Conservation (phyloP, 164 flowering plant species). For the Hamamelis virginiana region DNA sequence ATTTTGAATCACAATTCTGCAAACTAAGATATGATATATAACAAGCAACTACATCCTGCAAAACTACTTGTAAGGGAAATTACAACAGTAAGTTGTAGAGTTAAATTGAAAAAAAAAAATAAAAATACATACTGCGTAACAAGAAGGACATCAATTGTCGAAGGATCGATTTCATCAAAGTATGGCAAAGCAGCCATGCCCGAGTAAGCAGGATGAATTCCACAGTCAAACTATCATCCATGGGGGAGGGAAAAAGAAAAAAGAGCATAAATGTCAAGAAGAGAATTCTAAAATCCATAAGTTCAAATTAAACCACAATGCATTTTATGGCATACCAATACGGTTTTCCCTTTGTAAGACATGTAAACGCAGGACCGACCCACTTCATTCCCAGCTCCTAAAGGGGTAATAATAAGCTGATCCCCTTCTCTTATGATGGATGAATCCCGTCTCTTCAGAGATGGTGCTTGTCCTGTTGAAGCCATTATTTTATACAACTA, state of each 20-base stretch:
- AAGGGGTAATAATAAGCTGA: constrained; percentile 76
- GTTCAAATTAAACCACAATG: not conserved
- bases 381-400: constrained; percentile 98
- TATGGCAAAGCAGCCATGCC: constrained; percentile 98
- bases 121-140: constrained; percentile 78
- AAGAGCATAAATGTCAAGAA: not conserved
- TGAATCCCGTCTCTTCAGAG: constrained; percentile 60
- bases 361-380: constrained; percentile 97
- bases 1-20: not conserved
- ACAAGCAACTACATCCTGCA: not conserved
- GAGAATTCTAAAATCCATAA: not conserved
- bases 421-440: constrained; percentile 65
- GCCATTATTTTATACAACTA: constrained; percentile 30
- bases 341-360: constrained; percentile 71
- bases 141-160: constrained; percentile 84
- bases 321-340: constrained; percentile 36
- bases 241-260: constrained; percentile 6
- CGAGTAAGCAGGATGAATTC: constrained; percentile 93
- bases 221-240: constrained; percentile 76
- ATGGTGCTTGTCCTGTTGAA: constrained; percentile 38
- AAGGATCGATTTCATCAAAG: constrained; percentile 97
- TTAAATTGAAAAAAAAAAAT: not conserved
- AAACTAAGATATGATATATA: not conserved
- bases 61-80: not conserved
- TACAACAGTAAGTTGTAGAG: not conserved